phyloP scores from a whole-genome alignment of 2,329 filamentous ascomycete species.

The Capronia epimyces region DNA sequence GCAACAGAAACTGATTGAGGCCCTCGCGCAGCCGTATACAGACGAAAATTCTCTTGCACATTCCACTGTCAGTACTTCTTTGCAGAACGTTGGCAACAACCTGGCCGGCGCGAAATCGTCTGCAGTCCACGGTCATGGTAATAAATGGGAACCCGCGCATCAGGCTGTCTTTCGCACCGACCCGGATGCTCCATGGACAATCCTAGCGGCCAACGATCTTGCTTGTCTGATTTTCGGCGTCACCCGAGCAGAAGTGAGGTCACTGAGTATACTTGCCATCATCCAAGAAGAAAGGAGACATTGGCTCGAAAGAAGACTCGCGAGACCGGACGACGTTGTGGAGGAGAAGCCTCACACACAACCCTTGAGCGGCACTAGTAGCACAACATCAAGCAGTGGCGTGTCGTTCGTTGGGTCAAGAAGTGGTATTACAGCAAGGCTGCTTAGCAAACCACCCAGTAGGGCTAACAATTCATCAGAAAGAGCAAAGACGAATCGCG shows the following conservation, averaged over 20 bases:
- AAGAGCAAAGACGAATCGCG: constrained; percentile 55
- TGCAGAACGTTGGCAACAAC: constrained; percentile 5
- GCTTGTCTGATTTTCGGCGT: constrained; percentile 98
- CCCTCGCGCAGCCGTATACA: constrained; percentile 73
- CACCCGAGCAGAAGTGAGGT: constrained; percentile 89
- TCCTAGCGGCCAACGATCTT: constrained; percentile 90
- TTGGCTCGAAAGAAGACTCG: constrained; percentile 82
- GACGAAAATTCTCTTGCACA: constrained; percentile 41
- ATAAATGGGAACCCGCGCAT: constrained; percentile 81
- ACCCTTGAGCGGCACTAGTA: constrained; percentile 24
- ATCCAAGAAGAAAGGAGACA: constrained; percentile 81
- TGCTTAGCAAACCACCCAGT: constrained; percentile 75
- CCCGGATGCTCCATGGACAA: constrained; percentile 83
- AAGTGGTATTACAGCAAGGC: constrained; percentile 77
- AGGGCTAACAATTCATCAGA: constrained; percentile 43
- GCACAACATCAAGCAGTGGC: constrained; percentile 32
- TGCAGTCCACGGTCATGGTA: constrained; percentile 77
- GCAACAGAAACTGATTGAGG: constrained; percentile 78
- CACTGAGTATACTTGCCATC: constrained; percentile 90
- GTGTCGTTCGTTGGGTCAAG: constrained; percentile 55
- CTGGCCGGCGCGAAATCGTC: constrained; percentile 33
- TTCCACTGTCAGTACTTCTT: constrained; percentile 35
- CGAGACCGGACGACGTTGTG: constrained; percentile 33
- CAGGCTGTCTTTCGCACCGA: constrained; percentile 99
- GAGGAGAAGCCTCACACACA: constrained; percentile 17